Base-by-base conservation (phyloP, 1,139 yeast genomes). In the Pichia cactophila region DNA sequence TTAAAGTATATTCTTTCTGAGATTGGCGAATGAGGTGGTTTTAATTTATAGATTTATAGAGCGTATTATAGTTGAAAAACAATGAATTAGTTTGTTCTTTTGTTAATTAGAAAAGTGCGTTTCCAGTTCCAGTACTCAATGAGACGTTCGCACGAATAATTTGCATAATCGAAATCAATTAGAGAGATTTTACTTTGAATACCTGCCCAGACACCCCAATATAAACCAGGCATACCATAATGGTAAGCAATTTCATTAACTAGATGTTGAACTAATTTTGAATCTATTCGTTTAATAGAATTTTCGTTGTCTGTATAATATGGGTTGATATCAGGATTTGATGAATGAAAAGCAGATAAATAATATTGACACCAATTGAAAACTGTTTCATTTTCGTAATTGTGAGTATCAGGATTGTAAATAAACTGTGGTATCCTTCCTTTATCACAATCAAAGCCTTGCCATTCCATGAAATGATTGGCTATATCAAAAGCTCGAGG, bases 401-500 rank as follows among this genome's bases (percentile, higher is more conserved):
- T 49, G 5, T 39, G 33, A 6, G 48, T 46, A 38, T 5, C 16
- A 7, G 26, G 20, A n/a, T 49, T 49, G 26, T 33, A 51, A 0
- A 4, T 50, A 1, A 86, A 85, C 10, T 64, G 63, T 0, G 88
- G 90, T 39, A 85, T 81, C 8, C 77, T 75, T 12, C 72, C 66
- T 26, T 77, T 72, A 55, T 81, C 79, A 64, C 94, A 86, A 54
- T 81, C 80, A 58, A 83, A 84, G 1, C 95, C 95, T 62, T 86
- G 94, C 92, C 92, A 86, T 66, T 86, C 95, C 62, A 85, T 83
- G 58, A 86, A 80, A 65, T 86, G 94, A 62, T 86, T 86, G n/a
- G 94, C 88, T 26, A 86, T 79, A 62, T 86, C 95, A 62, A 84
- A 86, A 0, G 87, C 92, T 50, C 92, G 67, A 2, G 94, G 90